Conservation (phyloP, 352 stramenopile species). For the Pythium sp. region DNA sequence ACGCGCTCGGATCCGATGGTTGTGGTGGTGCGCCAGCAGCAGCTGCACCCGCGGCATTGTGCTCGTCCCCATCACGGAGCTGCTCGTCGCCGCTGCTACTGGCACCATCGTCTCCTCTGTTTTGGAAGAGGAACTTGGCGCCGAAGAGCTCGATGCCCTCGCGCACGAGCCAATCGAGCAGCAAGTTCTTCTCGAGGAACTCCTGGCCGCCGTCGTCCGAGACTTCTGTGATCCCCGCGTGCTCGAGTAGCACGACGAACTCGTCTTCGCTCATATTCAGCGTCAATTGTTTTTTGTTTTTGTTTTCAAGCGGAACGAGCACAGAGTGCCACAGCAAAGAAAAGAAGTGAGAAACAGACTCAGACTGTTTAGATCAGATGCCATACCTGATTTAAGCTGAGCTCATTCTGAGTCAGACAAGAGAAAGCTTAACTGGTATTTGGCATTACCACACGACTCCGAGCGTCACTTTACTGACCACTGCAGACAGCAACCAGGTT, state of each 20-base stretch:
- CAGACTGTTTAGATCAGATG: no score
- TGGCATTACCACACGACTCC: no score
- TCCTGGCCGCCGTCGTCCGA: slow-evolving; percentile 68
- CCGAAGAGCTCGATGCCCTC: slow-evolving; percentile 68
- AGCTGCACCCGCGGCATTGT: slow-evolving; percentile 16
- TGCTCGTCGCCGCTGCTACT: slow-evolving; percentile 27
- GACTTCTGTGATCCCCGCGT: slow-evolving; percentile 71
- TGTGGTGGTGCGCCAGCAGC: neutral
- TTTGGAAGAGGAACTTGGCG: slow-evolving; percentile 21
- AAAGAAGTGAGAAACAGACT: no score
- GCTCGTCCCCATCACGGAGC: slow-evolving; percentile 11
- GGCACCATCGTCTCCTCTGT: slow-evolving; percentile 15
- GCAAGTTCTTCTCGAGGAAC: slow-evolving; percentile 60
- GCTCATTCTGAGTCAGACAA: no score
- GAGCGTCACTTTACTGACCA: no score
- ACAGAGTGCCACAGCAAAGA: neutral
- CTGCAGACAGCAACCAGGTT: no score
- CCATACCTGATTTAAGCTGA: no score
- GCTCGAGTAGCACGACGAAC: slow-evolving; percentile 81
- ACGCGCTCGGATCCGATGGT: slow-evolving; percentile 15
- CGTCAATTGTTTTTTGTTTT: neutral
- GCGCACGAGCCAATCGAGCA: slow-evolving; percentile 69
- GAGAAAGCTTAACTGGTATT: no score
- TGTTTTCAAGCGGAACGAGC: neutral
- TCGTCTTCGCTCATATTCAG: slow-evolving; percentile 74